Evolutionary conservation across 257 asterid species (phyloP).

Genomic region (Solanum paucissectum): DNA sequence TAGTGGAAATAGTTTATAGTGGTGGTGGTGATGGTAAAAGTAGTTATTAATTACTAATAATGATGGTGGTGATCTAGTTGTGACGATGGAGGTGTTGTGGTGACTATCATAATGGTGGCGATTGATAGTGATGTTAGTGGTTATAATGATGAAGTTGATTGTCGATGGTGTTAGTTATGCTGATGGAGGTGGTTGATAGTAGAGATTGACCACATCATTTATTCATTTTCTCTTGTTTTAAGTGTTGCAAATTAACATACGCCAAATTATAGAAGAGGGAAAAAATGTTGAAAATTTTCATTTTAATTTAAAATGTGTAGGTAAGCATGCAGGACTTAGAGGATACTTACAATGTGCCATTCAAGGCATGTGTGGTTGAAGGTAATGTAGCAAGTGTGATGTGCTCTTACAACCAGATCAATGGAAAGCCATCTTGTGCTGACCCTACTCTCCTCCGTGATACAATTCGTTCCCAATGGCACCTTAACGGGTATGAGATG

Average conservation of each 20-base stretch:
- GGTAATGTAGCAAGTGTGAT: conserved; percentile 89
- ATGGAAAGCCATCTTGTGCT: conserved; percentile 93
- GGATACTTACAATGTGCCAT: conserved; percentile 90
- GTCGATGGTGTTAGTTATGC: too few species aligned
- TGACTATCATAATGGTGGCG: too few species aligned
- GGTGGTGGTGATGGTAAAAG: too few species aligned
- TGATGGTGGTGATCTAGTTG: too few species aligned
- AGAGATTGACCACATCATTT: too few species aligned
- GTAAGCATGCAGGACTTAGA: conserved; percentile 83
- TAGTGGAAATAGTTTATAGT: too few species aligned
- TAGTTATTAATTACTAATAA: too few species aligned
- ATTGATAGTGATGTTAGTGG: too few species aligned
- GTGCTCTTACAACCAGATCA: conserved; percentile 94
- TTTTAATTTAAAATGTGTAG: conserved; percentile 16
- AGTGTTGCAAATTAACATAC: not conserved
- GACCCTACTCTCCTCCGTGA: conserved; percentile 66
- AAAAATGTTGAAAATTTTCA: not conserved
- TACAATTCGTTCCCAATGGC: conserved; percentile 78
- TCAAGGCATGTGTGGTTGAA: conserved; percentile 76
- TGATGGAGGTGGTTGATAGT: too few species aligned
- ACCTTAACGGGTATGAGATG: conserved; percentile 44
- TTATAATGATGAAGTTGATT: too few species aligned
- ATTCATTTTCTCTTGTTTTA: not conserved
- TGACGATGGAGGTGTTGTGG: too few species aligned
- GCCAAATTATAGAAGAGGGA: not conserved